Percentiles rank a stretch among this genome's conserved stretches.
Conservation (phyloP, 176 grass and related monocot species). For the Neostapfia colusana region DNA sequence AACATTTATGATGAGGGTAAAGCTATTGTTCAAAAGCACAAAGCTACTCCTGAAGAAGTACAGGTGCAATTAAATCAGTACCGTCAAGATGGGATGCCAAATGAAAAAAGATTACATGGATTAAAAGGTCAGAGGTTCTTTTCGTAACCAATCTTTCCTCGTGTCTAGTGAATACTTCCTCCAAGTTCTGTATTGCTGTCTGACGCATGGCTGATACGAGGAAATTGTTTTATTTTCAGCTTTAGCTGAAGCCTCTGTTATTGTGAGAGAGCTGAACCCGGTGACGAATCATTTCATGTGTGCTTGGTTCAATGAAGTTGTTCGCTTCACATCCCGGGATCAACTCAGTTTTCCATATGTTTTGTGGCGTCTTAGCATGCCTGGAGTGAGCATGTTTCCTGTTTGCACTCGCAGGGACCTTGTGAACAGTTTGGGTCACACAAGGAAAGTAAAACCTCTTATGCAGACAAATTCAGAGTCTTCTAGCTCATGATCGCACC, state of each 20-base stretch:
- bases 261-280: constrained; percentile 83
- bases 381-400: constrained; percentile 73
- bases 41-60: constrained; percentile 91
- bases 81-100: constrained; percentile 66
- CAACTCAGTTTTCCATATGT: constrained; percentile 97
- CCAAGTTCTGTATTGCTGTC: background rate
- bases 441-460: constrained; percentile 80
- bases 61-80: constrained; percentile 78
- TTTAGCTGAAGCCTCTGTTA: constrained; percentile 81
- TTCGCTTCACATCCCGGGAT: constrained; percentile 90
- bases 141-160: constrained; percentile 40
- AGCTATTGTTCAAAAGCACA: constrained; percentile 86
- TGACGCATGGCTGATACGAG: constrained; percentile 3
- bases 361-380: constrained; percentile 68
- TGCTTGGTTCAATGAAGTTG: constrained; percentile 95
- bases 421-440: constrained; percentile 90
- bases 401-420: constrained; percentile 89
- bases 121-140: constrained; percentile 46
- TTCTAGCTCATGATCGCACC: constrained; percentile 20
- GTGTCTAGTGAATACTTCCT: background rate
- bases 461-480: constrained; percentile 35
- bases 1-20: constrained; percentile 87
- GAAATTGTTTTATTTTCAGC: constrained; percentile 56
- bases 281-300: constrained; percentile 83
- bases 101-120: constrained; percentile 55